Percentiles rank a stretch among this genome's conserved stretches.
Conservation (phyloP, 208 protist species). For the Leptomonas seymouri region DNA sequence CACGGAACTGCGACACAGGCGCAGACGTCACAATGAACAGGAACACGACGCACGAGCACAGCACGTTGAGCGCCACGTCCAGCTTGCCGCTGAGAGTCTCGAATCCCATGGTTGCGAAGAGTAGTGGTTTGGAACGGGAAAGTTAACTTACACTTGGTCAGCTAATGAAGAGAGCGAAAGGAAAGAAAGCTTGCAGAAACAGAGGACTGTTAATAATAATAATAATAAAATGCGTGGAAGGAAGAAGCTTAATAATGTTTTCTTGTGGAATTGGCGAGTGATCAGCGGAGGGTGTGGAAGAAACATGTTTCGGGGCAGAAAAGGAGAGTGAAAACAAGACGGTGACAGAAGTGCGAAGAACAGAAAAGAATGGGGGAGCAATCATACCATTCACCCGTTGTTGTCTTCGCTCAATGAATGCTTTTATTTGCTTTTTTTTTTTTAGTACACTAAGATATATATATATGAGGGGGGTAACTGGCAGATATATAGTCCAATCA, state of each 20-base stretch:
- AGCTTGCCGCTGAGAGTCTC: constrained; percentile 46
- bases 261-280: no score
- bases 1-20: constrained; percentile 58
- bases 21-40: constrained; percentile 47
- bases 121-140: no score
- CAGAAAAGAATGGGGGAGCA: neutral
- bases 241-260: neutral
- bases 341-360: neutral
- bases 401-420: neutral
- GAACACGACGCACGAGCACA: constrained; percentile 57
- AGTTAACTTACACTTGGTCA: neutral
- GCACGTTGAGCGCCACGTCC: constrained; percentile 40
- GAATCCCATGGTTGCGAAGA: constrained; percentile 47
- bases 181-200: neutral
- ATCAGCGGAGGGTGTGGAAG: no score
- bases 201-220: no score
- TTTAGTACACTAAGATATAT: constrained; percentile 5
- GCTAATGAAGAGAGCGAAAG: neutral
- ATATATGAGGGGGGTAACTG: neutral
- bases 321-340: neutral
- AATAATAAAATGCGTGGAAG: neutral
- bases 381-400: no score
- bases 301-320: neutral
- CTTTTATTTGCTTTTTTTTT: neutral
- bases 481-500: neutral